A percentile compares a stretch with the other conserved stretches of the same genome.
Evolutionary conservation across 2,329 filamentous ascomycete genomes (phyloP).

Genomic region (Apiospora marii): DNA sequence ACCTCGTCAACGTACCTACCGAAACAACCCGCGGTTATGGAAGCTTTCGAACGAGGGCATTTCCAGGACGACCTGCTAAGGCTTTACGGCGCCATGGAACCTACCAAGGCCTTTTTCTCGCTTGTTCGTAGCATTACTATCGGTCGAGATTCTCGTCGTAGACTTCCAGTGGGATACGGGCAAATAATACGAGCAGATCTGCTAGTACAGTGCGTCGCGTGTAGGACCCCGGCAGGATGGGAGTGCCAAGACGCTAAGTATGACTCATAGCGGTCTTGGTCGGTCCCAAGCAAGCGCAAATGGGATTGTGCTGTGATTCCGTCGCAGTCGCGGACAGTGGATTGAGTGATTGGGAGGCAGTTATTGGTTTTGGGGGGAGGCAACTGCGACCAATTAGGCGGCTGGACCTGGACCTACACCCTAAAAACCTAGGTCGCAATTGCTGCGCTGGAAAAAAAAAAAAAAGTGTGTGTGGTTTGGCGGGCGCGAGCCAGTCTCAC

Average conservation of each 20-base stretch:
- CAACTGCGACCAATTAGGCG: constrained; percentile 1
- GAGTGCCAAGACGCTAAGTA: constrained; percentile 10
- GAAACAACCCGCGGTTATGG: background rate
- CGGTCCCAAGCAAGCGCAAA: constrained; percentile 15
- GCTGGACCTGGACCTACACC: background rate
- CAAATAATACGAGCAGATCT: constrained; percentile 7
- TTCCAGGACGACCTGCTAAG: background rate
- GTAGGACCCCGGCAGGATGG: constrained; percentile 13
- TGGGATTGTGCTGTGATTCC: constrained; percentile 15
- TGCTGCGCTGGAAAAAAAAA: background rate
- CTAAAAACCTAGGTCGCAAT: constrained; percentile 17
- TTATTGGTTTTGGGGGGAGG: constrained; percentile 4
- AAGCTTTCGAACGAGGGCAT: background rate
- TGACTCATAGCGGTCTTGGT: constrained; percentile 8
- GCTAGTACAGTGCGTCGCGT: constrained; percentile 11
- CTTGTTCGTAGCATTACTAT: background rate
- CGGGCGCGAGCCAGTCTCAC: background rate
- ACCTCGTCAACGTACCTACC: background rate
- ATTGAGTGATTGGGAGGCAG: background rate
- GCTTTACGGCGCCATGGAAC: background rate
- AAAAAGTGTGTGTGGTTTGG: constrained; percentile 18
- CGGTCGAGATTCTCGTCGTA: background rate
- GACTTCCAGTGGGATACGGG: background rate
- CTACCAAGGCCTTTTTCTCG: background rate
- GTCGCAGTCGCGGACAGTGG: constrained; percentile 11